Evolutionary conservation across 192 early-diverging fungal genomes (phyloP).

Genomic region (Dimargaris cristalligena): DNA sequence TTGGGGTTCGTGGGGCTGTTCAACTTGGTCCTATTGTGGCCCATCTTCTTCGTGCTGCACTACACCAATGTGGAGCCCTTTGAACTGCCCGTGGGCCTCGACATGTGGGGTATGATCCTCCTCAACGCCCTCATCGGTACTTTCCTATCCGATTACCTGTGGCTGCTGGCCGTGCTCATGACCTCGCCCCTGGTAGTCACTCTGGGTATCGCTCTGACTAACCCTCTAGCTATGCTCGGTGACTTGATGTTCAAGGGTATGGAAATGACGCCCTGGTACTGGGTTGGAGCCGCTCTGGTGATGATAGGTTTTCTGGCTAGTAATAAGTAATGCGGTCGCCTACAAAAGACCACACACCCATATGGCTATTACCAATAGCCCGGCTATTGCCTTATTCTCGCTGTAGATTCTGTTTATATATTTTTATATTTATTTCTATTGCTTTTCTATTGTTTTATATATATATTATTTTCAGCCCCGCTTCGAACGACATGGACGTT

Average conservation of each 20-base stretch:
- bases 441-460: background rate
- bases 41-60: slow-evolving; percentile 22
- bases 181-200: slow-evolving; percentile 71
- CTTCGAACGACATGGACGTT: background rate
- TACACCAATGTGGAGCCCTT: slow-evolving; percentile 42
- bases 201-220: slow-evolving; percentile 55
- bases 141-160: slow-evolving; percentile 64
- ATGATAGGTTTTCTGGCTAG: slow-evolving; percentile 49
- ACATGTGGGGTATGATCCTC: slow-evolving; percentile 41
- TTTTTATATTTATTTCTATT: background rate
- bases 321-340: slow-evolving; percentile 20
- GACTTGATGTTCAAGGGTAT: slow-evolving; percentile 52
- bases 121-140: slow-evolving; percentile 65
- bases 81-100: slow-evolving; percentile 31
- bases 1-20: background rate
- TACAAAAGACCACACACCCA: no score
- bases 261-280: slow-evolving; percentile 32
- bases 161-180: slow-evolving; percentile 61
- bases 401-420: background rate
- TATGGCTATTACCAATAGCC: no score
- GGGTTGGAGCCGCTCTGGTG: slow-evolving; percentile 44
- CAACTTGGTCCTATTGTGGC: background rate
- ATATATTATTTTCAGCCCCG: no score
- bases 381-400: background rate
- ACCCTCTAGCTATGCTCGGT: slow-evolving; percentile 48